phyloP scores from a whole-genome alignment of 163 green algal species.

The Chlorella variabilis region DNA sequence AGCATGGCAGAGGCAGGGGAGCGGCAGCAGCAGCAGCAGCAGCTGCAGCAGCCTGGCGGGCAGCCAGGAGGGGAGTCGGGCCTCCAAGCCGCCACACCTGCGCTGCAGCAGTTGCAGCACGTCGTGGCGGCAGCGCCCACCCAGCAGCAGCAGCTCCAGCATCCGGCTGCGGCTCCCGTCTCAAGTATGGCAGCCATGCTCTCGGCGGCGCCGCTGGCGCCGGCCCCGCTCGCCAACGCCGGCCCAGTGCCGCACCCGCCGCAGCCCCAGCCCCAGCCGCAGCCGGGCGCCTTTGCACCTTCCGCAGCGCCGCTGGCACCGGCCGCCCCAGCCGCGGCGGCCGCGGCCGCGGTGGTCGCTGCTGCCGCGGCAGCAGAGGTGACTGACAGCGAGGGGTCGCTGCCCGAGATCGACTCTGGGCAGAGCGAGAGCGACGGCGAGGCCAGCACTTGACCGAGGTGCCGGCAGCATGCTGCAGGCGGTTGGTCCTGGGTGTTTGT shows the following conservation, averaged over 20 bases:
- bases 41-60: neutral
- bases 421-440: neutral
- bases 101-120: neutral
- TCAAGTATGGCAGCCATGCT: conserved; percentile 19
- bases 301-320: neutral
- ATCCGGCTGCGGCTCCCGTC: neutral
- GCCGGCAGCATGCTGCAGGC: too few relatives aligned
- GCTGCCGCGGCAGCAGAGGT: conserved; percentile 18
- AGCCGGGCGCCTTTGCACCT: neutral
- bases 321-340: conserved; percentile 9
- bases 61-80: neutral
- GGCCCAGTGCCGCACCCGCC: neutral
- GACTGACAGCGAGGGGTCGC: conserved; percentile 63
- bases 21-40: neutral
- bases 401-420: conserved; percentile 73
- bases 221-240: neutral
- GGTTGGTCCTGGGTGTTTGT: too few relatives aligned
- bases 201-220: neutral
- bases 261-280: neutral
- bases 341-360: conserved; percentile 10
- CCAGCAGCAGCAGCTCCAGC: neutral
- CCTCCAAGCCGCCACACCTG: neutral
- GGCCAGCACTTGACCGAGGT: too few relatives aligned
- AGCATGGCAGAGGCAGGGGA: conserved; percentile 1
- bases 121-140: too few relatives aligned